Evolutionary conservation across 352 stramenopile genomes (phyloP).

Genomic region (Peronospora destructor): DNA sequence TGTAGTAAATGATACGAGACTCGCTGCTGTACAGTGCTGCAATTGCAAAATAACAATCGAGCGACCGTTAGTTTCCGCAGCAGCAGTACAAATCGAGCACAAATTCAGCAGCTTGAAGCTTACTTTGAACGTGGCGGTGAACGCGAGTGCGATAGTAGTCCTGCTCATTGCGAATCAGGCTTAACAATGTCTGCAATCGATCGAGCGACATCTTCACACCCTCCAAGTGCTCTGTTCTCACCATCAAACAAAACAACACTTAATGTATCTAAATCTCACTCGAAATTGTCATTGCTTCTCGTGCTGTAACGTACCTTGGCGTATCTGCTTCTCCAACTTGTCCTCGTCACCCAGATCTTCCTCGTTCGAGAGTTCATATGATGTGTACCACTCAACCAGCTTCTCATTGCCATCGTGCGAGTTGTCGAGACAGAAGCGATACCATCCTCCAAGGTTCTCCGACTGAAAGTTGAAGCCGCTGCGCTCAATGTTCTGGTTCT

Average conservation of each 20-base stretch:
- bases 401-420: slow-evolving; percentile 60
- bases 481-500: slow-evolving; percentile 70
- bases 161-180: slow-evolving; percentile 72
- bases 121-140: slow-evolving; percentile 70
- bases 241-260: slow-evolving; percentile 1
- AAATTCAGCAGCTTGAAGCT: slow-evolving; percentile 6
- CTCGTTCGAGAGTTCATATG: slow-evolving; percentile 71
- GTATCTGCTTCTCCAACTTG: slow-evolving; percentile 54
- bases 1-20: slow-evolving; percentile 75
- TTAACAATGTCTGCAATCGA: slow-evolving; percentile 52
- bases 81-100: not conserved
- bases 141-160: slow-evolving; percentile 68
- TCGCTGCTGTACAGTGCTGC: slow-evolving; percentile 73
- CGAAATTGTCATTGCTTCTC: not conserved
- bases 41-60: slow-evolving; percentile 2
- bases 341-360: slow-evolving; percentile 70
- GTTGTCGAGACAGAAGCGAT: slow-evolving; percentile 84
- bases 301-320: slow-evolving; percentile 42
- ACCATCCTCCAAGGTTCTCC: slow-evolving; percentile 77
- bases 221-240: slow-evolving; percentile 54
- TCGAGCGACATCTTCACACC: slow-evolving; percentile 56
- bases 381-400: slow-evolving; percentile 77
- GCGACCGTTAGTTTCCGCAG: slow-evolving; percentile 4
- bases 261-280: not conserved
- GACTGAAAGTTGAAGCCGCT: slow-evolving; percentile 85